Evolutionary conservation across 2,329 filamentous ascomycete species (phyloP).

Genomic region (Zasmidium angulare): DNA sequence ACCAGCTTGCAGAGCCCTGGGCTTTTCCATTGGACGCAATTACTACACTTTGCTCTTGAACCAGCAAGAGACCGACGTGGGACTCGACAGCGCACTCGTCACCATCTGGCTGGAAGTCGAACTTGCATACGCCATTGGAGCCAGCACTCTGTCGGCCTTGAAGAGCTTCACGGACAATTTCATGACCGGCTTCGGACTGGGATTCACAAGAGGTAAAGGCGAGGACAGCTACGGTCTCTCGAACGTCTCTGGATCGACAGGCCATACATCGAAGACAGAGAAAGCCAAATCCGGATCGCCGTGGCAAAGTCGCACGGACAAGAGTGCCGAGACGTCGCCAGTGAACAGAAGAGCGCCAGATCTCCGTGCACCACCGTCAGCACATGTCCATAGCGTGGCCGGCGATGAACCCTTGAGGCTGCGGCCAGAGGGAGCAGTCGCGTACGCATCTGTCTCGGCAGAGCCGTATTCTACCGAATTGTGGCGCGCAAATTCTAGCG

Average conservation of each 20-base stretch:
- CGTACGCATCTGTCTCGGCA: conserved; percentile 15
- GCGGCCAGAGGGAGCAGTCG: conserved; percentile 19
- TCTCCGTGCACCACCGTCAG: conserved; percentile 1
- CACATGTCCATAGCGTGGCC: background rate
- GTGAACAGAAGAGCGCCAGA: conserved; percentile 3
- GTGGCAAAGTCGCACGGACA: conserved; percentile 5
- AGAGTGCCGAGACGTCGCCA: background rate
- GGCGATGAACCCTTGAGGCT: conserved; percentile 15
- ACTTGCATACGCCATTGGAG: conserved; percentile 43
- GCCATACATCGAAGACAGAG: conserved; percentile 18
- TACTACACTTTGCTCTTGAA: conserved; percentile 33
- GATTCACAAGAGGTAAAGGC: conserved; percentile 29
- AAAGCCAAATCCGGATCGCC: conserved; percentile 10
- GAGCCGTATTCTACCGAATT: conserved; percentile 14
- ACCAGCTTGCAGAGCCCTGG: conserved; percentile 29
- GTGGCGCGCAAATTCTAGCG: conserved; percentile 16
- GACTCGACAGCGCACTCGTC: conserved; percentile 34
- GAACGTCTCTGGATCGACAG: conserved; percentile 22
- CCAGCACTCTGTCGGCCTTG: conserved; percentile 43
- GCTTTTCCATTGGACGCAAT: conserved; percentile 37
- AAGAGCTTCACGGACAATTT: conserved; percentile 44
- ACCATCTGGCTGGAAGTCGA: conserved; percentile 40
- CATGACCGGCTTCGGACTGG: conserved; percentile 41
- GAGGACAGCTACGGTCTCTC: conserved; percentile 32
- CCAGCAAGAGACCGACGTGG: conserved; percentile 30